Percentiles rank a stretch among this genome's conserved stretches.
Evolutionary conservation across 352 stramenopile genomes (phyloP).

Genomic region (Phytophthora uliginosa): DNA sequence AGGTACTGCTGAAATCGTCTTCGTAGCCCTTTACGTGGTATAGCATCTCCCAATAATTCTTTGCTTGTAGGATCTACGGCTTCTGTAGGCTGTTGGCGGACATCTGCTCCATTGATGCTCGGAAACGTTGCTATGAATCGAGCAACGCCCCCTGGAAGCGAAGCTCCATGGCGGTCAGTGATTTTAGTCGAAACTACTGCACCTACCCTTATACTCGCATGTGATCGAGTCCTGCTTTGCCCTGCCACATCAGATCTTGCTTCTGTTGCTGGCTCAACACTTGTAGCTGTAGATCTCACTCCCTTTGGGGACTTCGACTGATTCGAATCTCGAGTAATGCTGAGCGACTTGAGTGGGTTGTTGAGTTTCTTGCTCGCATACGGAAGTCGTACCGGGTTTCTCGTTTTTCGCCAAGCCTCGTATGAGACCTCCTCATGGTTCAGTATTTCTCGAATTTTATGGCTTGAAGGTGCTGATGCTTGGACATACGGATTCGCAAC

Average conservation of each 20-base stretch:
- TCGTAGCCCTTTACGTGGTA: slow-evolving; percentile 31
- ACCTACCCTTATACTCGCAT: background rate
- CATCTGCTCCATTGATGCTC: slow-evolving; percentile 2
- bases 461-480: slow-evolving; percentile 42
- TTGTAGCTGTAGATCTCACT: background rate
- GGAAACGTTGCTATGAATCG: slow-evolving; percentile 16
- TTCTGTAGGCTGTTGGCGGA: background rate
- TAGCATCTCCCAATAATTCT: background rate
- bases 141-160: slow-evolving; percentile 3
- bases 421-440: slow-evolving; percentile 65
- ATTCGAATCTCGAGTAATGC: slow-evolving; percentile 7
- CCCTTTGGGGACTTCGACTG: slow-evolving; percentile 9
- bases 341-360: slow-evolving; percentile 28
- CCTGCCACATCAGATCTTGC: slow-evolving; percentile 1
- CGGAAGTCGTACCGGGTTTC: slow-evolving; percentile 52
- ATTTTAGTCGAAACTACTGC: background rate
- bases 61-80: background rate
- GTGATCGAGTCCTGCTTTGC: background rate
- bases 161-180: slow-evolving; percentile 14
- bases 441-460: slow-evolving; percentile 60
- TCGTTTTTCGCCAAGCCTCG: slow-evolving; percentile 41
- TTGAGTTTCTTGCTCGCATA: slow-evolving; percentile 72
- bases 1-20: slow-evolving; percentile 57
- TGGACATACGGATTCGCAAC: slow-evolving; percentile 63
- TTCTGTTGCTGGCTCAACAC: background rate